These are phyloP conservation scores for Pleurotus salmoneostramineus DNA, from an alignment of 768 basidiomycete species.

Conservation along the genomic window DNA sequence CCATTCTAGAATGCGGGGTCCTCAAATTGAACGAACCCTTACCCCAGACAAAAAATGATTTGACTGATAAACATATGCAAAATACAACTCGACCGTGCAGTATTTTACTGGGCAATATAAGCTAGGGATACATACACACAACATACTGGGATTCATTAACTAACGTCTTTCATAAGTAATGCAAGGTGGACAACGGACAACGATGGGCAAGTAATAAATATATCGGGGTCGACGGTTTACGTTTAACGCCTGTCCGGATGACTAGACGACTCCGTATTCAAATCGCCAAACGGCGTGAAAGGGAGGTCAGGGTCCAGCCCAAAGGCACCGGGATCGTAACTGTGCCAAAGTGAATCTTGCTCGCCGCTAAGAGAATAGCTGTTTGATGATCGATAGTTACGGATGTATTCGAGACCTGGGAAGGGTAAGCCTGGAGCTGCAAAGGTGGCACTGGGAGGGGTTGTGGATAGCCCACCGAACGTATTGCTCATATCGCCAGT, in stretches of 20 bases:
- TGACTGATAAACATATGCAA: not conserved
- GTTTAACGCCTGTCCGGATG: slow-evolving; percentile 29
- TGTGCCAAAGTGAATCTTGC: slow-evolving; percentile 52
- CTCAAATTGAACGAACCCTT: not conserved
- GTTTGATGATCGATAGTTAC: slow-evolving; percentile 60
- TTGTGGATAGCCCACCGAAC: slow-evolving; percentile 45
- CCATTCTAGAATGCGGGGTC: slow-evolving; percentile 3
- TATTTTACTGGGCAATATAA: too few species aligned
- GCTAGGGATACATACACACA: not conserved
- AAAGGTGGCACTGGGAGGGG: slow-evolving; percentile 62
- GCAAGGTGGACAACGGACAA: too few species aligned
- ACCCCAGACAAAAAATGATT: not conserved
- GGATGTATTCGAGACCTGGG: slow-evolving; percentile 78
- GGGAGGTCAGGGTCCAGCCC: slow-evolving; percentile 76
- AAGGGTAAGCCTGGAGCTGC: slow-evolving; percentile 77
- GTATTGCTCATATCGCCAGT: slow-evolving; percentile 31
- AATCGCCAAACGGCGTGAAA: slow-evolving; percentile 50
- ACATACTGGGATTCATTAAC: slow-evolving; percentile 6
- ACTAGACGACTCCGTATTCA: slow-evolving; percentile 24
- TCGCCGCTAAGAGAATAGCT: slow-evolving; percentile 39
- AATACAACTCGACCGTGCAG: too few species aligned
- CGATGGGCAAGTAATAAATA: too few species aligned
- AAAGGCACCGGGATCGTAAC: slow-evolving; percentile 72
- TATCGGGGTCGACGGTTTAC: not conserved
- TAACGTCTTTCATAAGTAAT: slow-evolving; percentile 8